A percentile compares a stretch with the other conserved stretches of the same genome.
Evolutionary conservation across 208 protist genomes (phyloP).

Genomic region (Trypanosomatidae sp.): DNA sequence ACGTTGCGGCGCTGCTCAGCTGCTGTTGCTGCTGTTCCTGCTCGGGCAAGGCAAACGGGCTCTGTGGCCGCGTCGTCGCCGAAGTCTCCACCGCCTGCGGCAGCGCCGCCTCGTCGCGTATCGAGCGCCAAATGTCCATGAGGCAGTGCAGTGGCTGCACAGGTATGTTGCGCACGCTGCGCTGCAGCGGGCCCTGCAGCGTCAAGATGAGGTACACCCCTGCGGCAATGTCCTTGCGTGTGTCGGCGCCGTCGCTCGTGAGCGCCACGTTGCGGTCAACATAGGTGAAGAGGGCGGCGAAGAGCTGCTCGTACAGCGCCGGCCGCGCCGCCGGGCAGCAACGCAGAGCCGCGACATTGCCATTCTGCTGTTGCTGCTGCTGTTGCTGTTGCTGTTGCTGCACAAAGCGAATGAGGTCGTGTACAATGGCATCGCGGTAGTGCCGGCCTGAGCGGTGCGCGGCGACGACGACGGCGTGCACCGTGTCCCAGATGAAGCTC

Average conservation of each 20-base stretch:
- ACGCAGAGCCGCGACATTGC: too few species aligned
- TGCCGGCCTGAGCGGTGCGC: slow-evolving; percentile 54
- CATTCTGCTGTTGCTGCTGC: too few species aligned
- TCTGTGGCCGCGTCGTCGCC: too few species aligned
- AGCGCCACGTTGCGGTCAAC: slow-evolving; percentile 32
- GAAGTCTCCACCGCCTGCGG: slow-evolving; percentile 59
- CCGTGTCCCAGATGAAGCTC: slow-evolving; percentile 66
- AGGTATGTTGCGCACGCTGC: slow-evolving; percentile 40
- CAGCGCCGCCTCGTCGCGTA: slow-evolving; percentile 29
- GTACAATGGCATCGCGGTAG: slow-evolving; percentile 54
- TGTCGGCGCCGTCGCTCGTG: slow-evolving; percentile 13
- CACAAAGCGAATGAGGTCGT: slow-evolving; percentile 52
- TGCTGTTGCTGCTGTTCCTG: too few species aligned
- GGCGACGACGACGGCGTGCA: slow-evolving; percentile 76
- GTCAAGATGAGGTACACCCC: slow-evolving; percentile 68
- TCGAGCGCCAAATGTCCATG: slow-evolving; percentile 50
- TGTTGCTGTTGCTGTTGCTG: slow-evolving; percentile 7
- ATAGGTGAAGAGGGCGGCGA: slow-evolving; percentile 55
- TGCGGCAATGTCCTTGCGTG: slow-evolving; percentile 55
- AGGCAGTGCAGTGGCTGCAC: slow-evolving; percentile 63
- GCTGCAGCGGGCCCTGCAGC: slow-evolving; percentile 14
- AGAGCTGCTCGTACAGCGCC: slow-evolving; percentile 37
- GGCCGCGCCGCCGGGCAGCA: neutral
- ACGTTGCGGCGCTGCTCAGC: too few species aligned
- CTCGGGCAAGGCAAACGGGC: too few species aligned